These are phyloP conservation scores for Sporothrix pallida DNA, from an alignment of 2,329 filamentous ascomycete genomes.

Conservation along the genomic window DNA sequence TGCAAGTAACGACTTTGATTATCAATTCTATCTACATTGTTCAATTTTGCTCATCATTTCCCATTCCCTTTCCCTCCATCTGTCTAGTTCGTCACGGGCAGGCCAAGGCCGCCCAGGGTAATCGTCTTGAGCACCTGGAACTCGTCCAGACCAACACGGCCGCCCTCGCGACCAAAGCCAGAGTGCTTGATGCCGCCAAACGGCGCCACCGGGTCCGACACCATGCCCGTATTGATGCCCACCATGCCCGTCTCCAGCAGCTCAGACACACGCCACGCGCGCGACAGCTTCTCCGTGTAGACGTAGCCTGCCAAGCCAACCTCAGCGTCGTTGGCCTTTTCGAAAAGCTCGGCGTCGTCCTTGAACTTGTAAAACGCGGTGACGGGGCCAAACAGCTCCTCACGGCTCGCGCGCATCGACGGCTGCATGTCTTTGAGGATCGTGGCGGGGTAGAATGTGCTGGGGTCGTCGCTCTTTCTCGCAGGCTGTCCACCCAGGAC, in stretches of 20 bases:
- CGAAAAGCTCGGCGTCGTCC: slow-evolving; percentile 45
- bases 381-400: slow-evolving; percentile 40
- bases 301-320: slow-evolving; percentile 44
- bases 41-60: too few species aligned
- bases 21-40: too few species aligned
- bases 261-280: slow-evolving; percentile 51
- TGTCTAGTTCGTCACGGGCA: not conserved
- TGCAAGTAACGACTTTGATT: too few species aligned
- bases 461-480: not conserved
- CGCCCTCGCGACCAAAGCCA: slow-evolving; percentile 68
- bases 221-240: slow-evolving; percentile 53
- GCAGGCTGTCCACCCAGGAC: slow-evolving; percentile 56
- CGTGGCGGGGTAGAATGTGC: slow-evolving; percentile 74
- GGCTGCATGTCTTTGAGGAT: slow-evolving; percentile 61
- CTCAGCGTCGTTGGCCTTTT: slow-evolving; percentile 45
- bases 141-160: slow-evolving; percentile 67
- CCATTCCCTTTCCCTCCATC: too few species aligned
- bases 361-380: slow-evolving; percentile 39
- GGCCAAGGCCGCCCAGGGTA: slow-evolving; percentile 51
- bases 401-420: slow-evolving; percentile 37
- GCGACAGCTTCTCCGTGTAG: slow-evolving; percentile 40
- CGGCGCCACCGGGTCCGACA: slow-evolving; percentile 44
- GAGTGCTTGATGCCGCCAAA: slow-evolving; percentile 48
- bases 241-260: slow-evolving; percentile 69
- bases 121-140: slow-evolving; percentile 69